Conservation (phyloP, 2,329 filamentous ascomycete species). For the Aureobasidium zeae region DNA sequence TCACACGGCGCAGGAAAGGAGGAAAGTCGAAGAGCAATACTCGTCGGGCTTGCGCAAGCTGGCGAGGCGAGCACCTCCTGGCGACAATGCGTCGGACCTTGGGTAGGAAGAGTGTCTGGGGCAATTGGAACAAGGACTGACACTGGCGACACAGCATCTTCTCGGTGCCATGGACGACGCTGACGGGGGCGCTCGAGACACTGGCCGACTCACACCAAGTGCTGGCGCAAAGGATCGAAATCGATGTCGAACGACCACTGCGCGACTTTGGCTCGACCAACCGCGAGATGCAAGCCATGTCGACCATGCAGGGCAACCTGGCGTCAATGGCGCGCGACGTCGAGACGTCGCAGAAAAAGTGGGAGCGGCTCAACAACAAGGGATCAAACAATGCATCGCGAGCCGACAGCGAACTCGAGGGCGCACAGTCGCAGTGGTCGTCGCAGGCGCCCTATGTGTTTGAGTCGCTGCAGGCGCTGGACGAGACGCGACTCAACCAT, state of each 20-base stretch:
- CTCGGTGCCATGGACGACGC: conserved; percentile 78
- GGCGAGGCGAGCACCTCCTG: conserved; percentile 62
- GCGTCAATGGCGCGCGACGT: conserved; percentile 72
- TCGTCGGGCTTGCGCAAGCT: conserved; percentile 73
- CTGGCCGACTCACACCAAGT: conserved; percentile 76
- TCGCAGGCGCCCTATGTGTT: conserved; percentile 92
- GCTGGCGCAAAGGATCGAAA: conserved; percentile 72
- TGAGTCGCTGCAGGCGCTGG: conserved; percentile 80
- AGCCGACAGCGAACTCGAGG: conserved; percentile 64
- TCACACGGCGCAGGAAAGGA: conserved; percentile 62
- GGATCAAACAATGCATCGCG: conserved; percentile 71
- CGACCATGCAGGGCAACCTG: conserved; percentile 73
- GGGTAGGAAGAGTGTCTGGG: conserved; percentile 63
- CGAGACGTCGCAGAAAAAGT: conserved; percentile 71
- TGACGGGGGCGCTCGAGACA: conserved; percentile 68
- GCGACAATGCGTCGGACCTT: conserved; percentile 62
- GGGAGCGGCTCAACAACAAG: conserved; percentile 75
- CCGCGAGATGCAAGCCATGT: conserved; percentile 68
- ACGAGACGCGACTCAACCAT: conserved; percentile 82
- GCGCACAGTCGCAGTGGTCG: conserved; percentile 78
- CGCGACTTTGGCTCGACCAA: conserved; percentile 64
- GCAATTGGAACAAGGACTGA: conserved; percentile 16
- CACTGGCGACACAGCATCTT: conserved; percentile 57
- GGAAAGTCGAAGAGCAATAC: conserved; percentile 85
- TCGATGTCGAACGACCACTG: conserved; percentile 77